Evolutionary conservation across 306 rosid species (phyloP).

Genomic region (Trifolium subterraneum): DNA sequence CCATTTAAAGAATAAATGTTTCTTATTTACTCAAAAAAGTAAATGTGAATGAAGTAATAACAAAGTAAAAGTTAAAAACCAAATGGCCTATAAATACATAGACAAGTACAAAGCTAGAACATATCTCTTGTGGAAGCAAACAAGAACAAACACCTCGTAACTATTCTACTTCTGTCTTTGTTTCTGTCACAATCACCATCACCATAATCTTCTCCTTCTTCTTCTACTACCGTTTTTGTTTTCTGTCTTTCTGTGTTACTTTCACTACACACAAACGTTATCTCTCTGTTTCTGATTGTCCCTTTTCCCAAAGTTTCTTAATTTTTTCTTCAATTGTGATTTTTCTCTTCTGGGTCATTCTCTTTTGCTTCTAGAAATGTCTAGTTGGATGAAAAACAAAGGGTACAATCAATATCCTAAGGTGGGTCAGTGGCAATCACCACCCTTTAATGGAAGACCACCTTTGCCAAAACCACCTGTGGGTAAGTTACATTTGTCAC

Average conservation of each 20-base stretch:
- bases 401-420: constrained; percentile 48
- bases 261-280: no score
- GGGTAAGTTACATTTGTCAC: constrained; percentile 45
- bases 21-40: background rate
- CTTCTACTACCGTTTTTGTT: background rate
- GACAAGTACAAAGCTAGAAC: background rate
- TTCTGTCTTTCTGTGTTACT: no score
- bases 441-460: constrained; percentile 55
- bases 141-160: background rate
- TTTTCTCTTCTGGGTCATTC: constrained; percentile 30
- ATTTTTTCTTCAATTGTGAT: constrained; percentile 1
- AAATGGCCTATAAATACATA: constrained; percentile 41
- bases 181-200: background rate
- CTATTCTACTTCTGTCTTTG: background rate
- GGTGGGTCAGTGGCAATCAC: constrained; percentile 47
- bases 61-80: background rate
- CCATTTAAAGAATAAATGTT: background rate
- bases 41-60: no score
- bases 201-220: background rate
- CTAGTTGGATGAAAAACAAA: constrained; percentile 61
- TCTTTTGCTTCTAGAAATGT: constrained; percentile 49
- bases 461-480: constrained; percentile 31
- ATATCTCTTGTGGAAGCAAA: background rate
- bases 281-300: constrained; percentile 8
- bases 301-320: constrained; percentile 31